A percentile compares a stretch with the other conserved stretches of the same genome.
phyloP scores from a whole-genome alignment of 345 rosid species.

The Aegle marmelos region DNA sequence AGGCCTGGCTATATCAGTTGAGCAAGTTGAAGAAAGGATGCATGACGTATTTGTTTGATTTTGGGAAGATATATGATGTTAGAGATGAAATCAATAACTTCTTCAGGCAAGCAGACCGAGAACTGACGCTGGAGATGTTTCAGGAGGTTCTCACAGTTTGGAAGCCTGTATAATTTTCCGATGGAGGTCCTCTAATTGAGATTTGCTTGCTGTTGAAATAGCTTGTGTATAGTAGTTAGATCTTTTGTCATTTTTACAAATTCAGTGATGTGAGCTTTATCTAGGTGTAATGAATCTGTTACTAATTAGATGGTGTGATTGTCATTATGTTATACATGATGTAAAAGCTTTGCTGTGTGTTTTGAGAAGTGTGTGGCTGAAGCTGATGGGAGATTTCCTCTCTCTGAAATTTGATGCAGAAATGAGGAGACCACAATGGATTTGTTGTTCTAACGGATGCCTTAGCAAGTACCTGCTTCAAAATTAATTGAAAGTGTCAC shows the following conservation, averaged over 20 bases:
- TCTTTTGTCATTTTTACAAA: background rate
- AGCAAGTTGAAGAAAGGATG: slow-evolving; percentile 86
- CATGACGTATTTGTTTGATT: slow-evolving; percentile 76
- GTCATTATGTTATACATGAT: background rate
- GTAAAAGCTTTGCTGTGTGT: background rate
- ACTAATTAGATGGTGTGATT: background rate
- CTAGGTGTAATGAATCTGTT: background rate
- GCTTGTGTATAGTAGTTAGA: background rate
- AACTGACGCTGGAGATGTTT: slow-evolving; percentile 84
- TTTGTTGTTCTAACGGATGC: too few relatives aligned
- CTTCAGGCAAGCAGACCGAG: slow-evolving; percentile 78
- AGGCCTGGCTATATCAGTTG: slow-evolving; percentile 89
- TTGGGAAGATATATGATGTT: slow-evolving; percentile 82
- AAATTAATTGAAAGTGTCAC: too few relatives aligned
- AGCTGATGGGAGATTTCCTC: background rate
- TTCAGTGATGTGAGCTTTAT: background rate
- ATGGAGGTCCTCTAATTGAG: background rate
- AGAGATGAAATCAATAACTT: slow-evolving; percentile 72
- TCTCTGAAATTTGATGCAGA: background rate
- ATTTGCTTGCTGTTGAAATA: background rate
- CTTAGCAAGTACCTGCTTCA: too few relatives aligned
- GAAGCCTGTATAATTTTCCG: slow-evolving; percentile 50
- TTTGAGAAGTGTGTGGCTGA: background rate
- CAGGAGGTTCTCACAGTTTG: slow-evolving; percentile 80
- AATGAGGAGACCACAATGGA: too few relatives aligned